phyloP scores from a whole-genome alignment of 768 basidiomycete genomes.

The Imleria badia region DNA sequence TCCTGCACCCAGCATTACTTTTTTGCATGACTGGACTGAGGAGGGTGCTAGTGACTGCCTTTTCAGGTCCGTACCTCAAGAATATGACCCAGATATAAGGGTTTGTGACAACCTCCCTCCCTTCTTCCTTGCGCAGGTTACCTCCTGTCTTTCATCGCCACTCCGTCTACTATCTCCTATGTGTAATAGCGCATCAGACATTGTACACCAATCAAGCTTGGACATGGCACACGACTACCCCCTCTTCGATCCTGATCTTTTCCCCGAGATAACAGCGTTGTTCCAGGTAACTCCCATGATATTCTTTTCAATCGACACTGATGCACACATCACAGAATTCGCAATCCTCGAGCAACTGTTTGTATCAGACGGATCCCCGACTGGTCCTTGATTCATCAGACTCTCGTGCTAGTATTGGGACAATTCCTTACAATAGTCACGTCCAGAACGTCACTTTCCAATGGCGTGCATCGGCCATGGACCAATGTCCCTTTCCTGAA shows the following conservation, averaged over 20 bases:
- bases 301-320: not conserved
- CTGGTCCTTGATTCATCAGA: not conserved
- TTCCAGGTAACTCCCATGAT: not conserved
- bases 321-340: not conserved
- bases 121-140: too few species aligned
- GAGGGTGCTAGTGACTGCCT: not conserved
- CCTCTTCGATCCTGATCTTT: not conserved
- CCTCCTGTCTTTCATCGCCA: not conserved
- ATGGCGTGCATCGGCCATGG: not conserved
- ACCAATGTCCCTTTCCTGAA: not conserved
- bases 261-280: not conserved
- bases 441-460: not conserved
- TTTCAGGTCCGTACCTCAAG: not conserved
- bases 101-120: not conserved
- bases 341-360: not conserved
- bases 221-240: not conserved
- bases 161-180: not conserved
- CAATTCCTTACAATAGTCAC: not conserved
- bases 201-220: not conserved
- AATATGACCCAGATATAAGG: constrained; percentile 3
- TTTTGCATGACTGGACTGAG: not conserved
- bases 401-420: not conserved
- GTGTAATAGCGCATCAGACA: not conserved
- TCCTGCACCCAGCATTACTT: not conserved
- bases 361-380: not conserved